These are phyloP conservation scores for Trametes coccinea DNA, from an alignment of 768 basidiomycete species.

Conservation along the genomic window DNA sequence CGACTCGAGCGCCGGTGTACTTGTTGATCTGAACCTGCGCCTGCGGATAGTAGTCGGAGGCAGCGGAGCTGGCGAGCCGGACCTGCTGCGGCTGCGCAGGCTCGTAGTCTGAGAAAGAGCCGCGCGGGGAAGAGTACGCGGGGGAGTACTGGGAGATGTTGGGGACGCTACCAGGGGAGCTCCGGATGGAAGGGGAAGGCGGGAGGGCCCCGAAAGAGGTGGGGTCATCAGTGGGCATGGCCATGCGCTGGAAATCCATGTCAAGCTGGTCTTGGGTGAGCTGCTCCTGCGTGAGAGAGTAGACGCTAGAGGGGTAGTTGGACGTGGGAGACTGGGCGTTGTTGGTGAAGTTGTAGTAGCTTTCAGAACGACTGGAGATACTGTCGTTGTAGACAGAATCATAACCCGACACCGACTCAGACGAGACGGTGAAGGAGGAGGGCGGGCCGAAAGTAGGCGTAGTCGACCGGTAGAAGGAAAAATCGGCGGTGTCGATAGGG, in stretches of 20 bases:
- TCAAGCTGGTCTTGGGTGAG: constrained; percentile 54
- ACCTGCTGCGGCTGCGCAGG: constrained; percentile 46
- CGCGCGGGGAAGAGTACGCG: constrained; percentile 36
- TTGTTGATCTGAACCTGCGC: constrained; percentile 26
- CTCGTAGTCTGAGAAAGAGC: constrained; percentile 70
- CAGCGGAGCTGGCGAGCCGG: constrained; percentile 48
- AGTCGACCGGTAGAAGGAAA: constrained; percentile 62
- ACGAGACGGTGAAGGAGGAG: constrained; percentile 77
- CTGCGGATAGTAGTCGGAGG: constrained; percentile 47
- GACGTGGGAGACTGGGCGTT: constrained; percentile 51
- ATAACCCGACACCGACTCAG: constrained; percentile 54
- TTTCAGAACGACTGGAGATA: constrained; percentile 66
- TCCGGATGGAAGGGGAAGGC: constrained; percentile 44
- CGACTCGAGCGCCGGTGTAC: constrained; percentile 21
- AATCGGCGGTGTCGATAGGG: constrained; percentile 57
- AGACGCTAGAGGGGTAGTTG: constrained; percentile 47
- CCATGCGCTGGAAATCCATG: constrained; percentile 60
- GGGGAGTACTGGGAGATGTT: constrained; percentile 31
- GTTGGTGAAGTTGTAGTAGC: constrained; percentile 61
- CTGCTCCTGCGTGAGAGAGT: constrained; percentile 40
- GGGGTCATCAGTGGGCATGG: constrained; percentile 46
- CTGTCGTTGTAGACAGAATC: constrained; percentile 56
- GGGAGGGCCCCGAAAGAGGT: constrained; percentile 50
- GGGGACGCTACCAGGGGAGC: constrained; percentile 53
- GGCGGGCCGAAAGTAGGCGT: constrained; percentile 69